Conservation (phyloP, 768 basidiomycete species). For the Panellus pusillus region DNA sequence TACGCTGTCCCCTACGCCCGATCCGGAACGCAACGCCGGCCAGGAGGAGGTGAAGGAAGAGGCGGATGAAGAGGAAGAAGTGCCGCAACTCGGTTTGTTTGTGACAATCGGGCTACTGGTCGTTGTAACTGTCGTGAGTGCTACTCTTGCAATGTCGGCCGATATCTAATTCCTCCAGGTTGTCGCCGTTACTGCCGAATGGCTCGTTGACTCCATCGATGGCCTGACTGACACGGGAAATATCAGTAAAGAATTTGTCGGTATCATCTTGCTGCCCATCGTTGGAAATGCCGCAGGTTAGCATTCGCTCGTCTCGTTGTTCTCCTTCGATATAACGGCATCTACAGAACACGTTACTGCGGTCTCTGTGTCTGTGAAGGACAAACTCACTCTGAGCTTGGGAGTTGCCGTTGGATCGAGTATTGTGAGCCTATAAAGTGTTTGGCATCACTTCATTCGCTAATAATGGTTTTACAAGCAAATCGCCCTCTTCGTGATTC, state of each 20-base stretch:
- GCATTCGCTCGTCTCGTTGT: not conserved
- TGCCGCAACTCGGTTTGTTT: constrained; percentile 54
- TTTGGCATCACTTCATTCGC: constrained; percentile 1
- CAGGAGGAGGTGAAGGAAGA: constrained; percentile 2
- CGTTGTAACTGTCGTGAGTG: constrained; percentile 63
- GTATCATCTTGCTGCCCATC: constrained; percentile 82
- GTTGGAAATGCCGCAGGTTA: constrained; percentile 83
- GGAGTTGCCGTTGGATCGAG: constrained; percentile 89
- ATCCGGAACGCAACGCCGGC: too few relatives aligned
- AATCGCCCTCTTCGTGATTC: constrained; percentile 84
- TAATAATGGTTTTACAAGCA: constrained; percentile 45
- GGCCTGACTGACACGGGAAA: constrained; percentile 58
- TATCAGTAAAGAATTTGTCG: constrained; percentile 82
- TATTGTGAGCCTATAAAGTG: constrained; percentile 50
- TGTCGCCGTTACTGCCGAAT: constrained; percentile 65
- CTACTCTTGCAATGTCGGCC: constrained; percentile 19
- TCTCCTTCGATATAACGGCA: constrained; percentile 5
- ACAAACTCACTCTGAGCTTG: constrained; percentile 83
- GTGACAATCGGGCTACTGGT: constrained; percentile 56
- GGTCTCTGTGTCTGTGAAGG: constrained; percentile 87
- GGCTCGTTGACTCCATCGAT: constrained; percentile 79
- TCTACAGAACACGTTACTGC: constrained; percentile 81
- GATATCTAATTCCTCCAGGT: constrained; percentile 40
- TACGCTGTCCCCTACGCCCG: not conserved
- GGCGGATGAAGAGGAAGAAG: constrained; percentile 44